These are phyloP conservation scores for Panicum miliaceum DNA, from an alignment of 176 grass and related monocot genomes.

Conservation along the genomic window DNA sequence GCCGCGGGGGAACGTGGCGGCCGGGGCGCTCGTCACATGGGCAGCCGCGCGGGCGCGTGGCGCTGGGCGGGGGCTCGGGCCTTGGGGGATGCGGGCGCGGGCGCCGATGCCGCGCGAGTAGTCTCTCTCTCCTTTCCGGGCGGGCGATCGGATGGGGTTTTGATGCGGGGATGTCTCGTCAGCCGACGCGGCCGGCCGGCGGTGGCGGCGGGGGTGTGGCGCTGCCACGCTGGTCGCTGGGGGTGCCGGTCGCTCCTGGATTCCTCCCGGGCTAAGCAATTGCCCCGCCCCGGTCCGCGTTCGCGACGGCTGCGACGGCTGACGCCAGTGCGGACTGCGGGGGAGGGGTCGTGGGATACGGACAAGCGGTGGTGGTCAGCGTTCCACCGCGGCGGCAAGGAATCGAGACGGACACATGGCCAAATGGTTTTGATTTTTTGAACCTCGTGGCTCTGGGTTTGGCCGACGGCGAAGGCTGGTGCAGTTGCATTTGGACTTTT, in stretches of 20 bases:
- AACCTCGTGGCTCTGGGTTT: too few species aligned
- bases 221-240: rapidly evolving
- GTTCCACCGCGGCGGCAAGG: not conserved
- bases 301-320: not conserved
- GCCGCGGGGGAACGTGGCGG: not conserved
- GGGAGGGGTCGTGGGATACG: not conserved
- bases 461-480: too few species aligned
- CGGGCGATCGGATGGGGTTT: not conserved
- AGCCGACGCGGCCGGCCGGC: not conserved
- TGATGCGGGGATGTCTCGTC: not conserved
- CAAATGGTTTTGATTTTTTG: too few species aligned
- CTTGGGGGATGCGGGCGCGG: not conserved
- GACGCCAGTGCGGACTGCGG: not conserved
- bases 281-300: not conserved
- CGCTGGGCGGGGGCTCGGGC: too few species aligned
- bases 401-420: not conserved
- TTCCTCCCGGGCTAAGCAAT: constrained; percentile 21
- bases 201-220: not conserved
- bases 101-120: not conserved
- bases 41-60: constrained; percentile 3
- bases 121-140: not conserved
- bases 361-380: not conserved
- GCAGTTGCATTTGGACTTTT: too few species aligned
- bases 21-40: not conserved
- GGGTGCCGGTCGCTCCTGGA: not conserved